A percentile compares a stretch with the other conserved stretches of the same genome.
phyloP scores from a whole-genome alignment of 2,329 filamentous ascomycete genomes.

The Pestalotiopsis sp. region DNA sequence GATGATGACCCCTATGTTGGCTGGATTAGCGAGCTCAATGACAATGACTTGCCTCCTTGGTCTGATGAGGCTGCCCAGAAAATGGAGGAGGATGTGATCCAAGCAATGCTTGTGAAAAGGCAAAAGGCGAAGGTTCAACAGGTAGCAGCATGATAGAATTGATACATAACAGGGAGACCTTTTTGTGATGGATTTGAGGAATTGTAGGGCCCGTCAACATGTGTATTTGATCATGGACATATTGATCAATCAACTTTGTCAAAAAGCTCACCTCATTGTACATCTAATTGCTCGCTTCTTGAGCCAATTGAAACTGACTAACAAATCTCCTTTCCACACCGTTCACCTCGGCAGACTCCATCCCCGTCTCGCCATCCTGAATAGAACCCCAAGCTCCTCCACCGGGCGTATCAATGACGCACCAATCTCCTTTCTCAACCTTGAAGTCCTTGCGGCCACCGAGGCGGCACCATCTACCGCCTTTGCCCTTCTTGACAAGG shows the following conservation, averaged over 20 bases:
- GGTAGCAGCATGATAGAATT: no score
- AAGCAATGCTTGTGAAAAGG: background rate
- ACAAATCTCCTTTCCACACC: background rate
- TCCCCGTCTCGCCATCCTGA: background rate
- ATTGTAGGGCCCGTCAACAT: no score
- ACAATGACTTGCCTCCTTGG: background rate
- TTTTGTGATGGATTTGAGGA: no score
- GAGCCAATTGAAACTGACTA: slow-evolving; percentile 4
- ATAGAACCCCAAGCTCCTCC: slow-evolving; percentile 50
- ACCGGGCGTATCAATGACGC: slow-evolving; percentile 62
- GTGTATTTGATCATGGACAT: no score
- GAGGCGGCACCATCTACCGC: slow-evolving; percentile 44
- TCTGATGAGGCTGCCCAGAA: background rate
- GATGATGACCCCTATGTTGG: background rate
- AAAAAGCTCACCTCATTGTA: background rate
- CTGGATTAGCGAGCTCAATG: background rate
- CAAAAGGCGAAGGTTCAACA: background rate
- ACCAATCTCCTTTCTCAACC: slow-evolving; percentile 59
- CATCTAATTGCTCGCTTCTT: slow-evolving; percentile 7
- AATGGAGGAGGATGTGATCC: background rate
- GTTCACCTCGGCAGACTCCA: background rate
- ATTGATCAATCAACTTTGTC: background rate
- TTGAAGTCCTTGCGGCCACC: slow-evolving; percentile 61
- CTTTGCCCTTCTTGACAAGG: slow-evolving; percentile 49
- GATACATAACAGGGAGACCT: no score